Base-by-base conservation (phyloP, 108 stramenopile species). In the Nannochloropsis gaditana region DNA sequence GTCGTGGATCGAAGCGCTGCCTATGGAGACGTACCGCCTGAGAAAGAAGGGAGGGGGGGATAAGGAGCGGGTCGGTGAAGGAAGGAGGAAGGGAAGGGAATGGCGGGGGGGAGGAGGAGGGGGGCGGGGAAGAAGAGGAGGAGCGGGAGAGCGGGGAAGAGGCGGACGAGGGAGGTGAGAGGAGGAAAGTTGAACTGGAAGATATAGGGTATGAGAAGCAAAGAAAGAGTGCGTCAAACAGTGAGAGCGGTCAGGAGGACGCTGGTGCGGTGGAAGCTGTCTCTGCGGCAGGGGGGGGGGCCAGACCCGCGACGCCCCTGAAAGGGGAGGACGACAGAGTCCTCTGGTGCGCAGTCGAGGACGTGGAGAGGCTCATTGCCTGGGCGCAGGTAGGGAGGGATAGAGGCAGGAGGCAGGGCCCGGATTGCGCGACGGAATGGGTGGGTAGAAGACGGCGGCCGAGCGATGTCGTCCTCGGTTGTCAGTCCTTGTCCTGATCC, bases 291-390 rank as follows among this genome's bases (percentile, higher is more conserved):
- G 59, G 59, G 59, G 59, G 8, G 6, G 31, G 11, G 8, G 41
- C 21, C 11, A 42, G 41, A 21, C 31, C 31, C 31, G 31, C 31
- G 31, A 8, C 80, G 80, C 21, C 80, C 21, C 21, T 81, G 31
- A 31, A 31, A 31, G 31, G 31, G 31, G 47, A 47, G 82, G 86
- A 86, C 59, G 86, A 83, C 83, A 84, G 80, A 50, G 45, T 88
- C 79, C 84, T 84, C 50, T 43, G 84, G 43, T 84, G 84, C 43
- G 84, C 79, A 41, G 82, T 84, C 43, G 47, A 44, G 83, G 85
- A 86, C 15, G 85, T 89, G n/a, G 87, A 88, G 47, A 83, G 84
- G 15, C 83, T 87, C 5, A 87, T 87, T n/a, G 81, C 45, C 42
- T 87, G 50, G 50, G 45, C 83, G 44, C 83, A 87, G 87, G 87